These are phyloP conservation scores for Pleurotus ostreatus DNA, from an alignment of 768 basidiomycete genomes.

Conservation along the genomic window DNA sequence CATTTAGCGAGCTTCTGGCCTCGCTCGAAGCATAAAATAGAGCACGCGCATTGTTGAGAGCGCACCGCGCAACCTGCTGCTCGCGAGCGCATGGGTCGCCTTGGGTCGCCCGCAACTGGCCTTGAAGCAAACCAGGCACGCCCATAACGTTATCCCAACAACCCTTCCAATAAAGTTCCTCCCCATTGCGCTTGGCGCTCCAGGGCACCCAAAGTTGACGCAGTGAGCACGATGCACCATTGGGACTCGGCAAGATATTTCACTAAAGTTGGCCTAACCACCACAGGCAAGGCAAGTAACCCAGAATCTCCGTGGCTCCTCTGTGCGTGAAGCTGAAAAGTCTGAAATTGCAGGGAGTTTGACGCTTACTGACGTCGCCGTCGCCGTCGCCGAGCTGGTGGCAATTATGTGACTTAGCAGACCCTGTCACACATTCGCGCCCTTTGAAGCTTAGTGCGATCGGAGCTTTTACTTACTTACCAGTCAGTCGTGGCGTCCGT, in stretches of 20 bases:
- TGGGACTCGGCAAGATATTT: too few species aligned
- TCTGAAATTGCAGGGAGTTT: too few species aligned
- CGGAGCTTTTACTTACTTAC: not conserved
- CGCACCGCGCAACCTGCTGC: not conserved
- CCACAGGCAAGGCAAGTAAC: too few species aligned
- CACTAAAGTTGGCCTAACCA: too few species aligned
- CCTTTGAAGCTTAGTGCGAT: constrained; percentile 4
- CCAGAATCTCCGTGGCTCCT: too few species aligned
- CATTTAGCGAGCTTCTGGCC: too few species aligned
- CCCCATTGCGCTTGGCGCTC: not conserved
- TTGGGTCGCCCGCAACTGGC: too few species aligned
- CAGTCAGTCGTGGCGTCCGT: not conserved
- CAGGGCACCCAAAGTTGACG: not conserved
- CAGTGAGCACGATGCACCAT: too few species aligned
- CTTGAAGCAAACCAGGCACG: not conserved
- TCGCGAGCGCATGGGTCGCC: not conserved
- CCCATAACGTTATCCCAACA: not conserved
- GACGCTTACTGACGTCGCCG: too few species aligned
- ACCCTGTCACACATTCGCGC: not conserved
- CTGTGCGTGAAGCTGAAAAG: too few species aligned
- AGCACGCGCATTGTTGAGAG: too few species aligned
- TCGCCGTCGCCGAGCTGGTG: not conserved
- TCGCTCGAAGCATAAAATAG: too few species aligned
- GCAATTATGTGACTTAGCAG: constrained; percentile 4
- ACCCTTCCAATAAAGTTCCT: constrained; percentile 6